Percentiles rank a stretch among this genome's conserved stretches.
phyloP scores from a whole-genome alignment of 1,284 basidiomycete species.

The Blastosporella zonata region DNA sequence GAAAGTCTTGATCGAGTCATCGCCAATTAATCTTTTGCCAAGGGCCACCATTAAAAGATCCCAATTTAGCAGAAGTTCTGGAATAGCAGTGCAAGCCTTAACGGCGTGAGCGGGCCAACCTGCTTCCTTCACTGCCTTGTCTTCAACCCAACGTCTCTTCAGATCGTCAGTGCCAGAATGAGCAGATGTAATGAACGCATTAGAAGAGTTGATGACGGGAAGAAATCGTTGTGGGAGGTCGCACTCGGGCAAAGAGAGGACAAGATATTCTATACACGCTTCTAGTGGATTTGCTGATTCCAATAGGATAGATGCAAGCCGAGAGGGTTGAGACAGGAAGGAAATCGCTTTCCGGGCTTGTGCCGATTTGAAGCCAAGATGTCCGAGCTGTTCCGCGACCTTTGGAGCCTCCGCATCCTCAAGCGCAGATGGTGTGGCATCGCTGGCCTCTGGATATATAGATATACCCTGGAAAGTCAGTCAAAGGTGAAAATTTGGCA shows the following conservation, averaged over 20 bases:
- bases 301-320: slow-evolving; percentile 50
- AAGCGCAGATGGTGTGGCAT: slow-evolving; percentile 43
- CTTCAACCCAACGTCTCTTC: slow-evolving; percentile 78
- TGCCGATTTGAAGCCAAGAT: slow-evolving; percentile 53
- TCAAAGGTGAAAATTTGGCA: not conserved
- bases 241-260: slow-evolving; percentile 76
- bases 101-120: slow-evolving; percentile 81
- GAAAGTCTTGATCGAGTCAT: slow-evolving; percentile 28
- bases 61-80: slow-evolving; percentile 44
- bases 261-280: slow-evolving; percentile 72
- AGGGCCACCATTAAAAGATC: slow-evolving; percentile 48
- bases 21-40: slow-evolving; percentile 47
- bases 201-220: slow-evolving; percentile 62
- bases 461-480: slow-evolving; percentile 41
- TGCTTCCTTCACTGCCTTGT: slow-evolving; percentile 79
- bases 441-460: slow-evolving; percentile 51
- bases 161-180: slow-evolving; percentile 64
- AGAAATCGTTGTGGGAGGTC: slow-evolving; percentile 69
- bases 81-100: slow-evolving; percentile 46
- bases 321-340: slow-evolving; percentile 53
- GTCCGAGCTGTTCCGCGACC: slow-evolving; percentile 44
- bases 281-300: slow-evolving; percentile 50
- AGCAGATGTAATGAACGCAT: slow-evolving; percentile 61
- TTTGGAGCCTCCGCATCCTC: slow-evolving; percentile 41
- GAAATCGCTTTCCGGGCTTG: slow-evolving; percentile 49